A percentile compares a stretch with the other conserved stretches of the same genome.
Evolutionary conservation across 2,329 filamentous ascomycete species (phyloP).

Genomic region (Paraconiothyrium sp.): DNA sequence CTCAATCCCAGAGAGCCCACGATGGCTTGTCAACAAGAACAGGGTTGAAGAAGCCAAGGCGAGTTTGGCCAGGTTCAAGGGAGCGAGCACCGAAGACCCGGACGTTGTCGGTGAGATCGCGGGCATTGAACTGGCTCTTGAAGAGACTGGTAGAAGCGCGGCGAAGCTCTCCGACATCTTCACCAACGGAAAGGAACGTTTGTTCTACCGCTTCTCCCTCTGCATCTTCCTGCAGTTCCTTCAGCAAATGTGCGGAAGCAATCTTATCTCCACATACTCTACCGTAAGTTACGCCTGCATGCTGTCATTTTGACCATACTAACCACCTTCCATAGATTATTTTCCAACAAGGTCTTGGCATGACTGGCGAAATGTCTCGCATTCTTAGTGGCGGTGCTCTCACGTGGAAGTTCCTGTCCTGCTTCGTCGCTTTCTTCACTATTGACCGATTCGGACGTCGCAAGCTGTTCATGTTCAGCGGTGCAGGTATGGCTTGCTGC

Average conservation of each 20-base stretch:
- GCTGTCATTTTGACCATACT: not conserved
- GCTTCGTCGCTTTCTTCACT: conserved; percentile 74
- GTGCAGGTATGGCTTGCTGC: conserved; percentile 62
- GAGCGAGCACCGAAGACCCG: conserved; percentile 48
- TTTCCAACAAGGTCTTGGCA: conserved; percentile 53
- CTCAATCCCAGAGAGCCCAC: conserved; percentile 76
- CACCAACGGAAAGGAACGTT: conserved; percentile 69
- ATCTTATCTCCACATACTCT: conserved; percentile 61
- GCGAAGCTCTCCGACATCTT: conserved; percentile 66
- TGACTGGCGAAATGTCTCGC: conserved; percentile 61
- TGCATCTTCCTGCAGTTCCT: conserved; percentile 62
- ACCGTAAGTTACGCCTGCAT: conserved; percentile 57
- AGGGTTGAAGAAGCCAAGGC: conserved; percentile 71
- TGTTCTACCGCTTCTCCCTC: conserved; percentile 67
- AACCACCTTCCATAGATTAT: conserved; percentile 44
- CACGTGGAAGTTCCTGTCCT: conserved; percentile 66
- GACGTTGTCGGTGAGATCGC: conserved; percentile 72
- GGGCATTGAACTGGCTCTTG: conserved; percentile 63
- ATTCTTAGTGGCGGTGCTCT: conserved; percentile 69
- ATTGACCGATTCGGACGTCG: conserved; percentile 75
- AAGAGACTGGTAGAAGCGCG: conserved; percentile 64
- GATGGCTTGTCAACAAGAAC: conserved; percentile 73
- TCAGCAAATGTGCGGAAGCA: conserved; percentile 62
- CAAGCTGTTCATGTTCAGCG: conserved; percentile 63
- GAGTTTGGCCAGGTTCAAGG: conserved; percentile 53